Evolutionary conservation across 2,329 filamentous ascomycete species (phyloP), one percentile per base, ranked within the genome.

Genomic region (Blastomyces gilchristii): DNA sequence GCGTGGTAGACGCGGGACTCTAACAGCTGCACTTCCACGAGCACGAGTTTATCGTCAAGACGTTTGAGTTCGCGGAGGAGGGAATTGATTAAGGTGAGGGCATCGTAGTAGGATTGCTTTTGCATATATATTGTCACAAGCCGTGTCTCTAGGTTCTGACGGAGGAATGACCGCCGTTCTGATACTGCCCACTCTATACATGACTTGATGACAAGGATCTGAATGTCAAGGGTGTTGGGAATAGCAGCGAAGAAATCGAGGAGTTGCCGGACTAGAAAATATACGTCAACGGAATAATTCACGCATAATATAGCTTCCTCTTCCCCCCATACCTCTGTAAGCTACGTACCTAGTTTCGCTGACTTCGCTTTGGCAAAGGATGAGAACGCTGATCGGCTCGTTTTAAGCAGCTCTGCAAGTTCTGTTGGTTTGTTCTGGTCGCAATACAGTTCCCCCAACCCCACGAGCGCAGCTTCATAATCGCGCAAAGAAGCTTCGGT

Each of bases 281-380:
- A 61, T 64, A 56, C 64, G 65, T 58, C 67, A 39, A 49, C 62
- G 64, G 31, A 56, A 49, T 14, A 34, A 59, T 39, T 18, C 25
- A 59, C 28, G 11, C 14, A 25, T 9, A 12, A 63, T 39, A 14
- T 43, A 43, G 16, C 22, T 8, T 39, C 45, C 58, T 59, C 58
- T 60, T 31, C 16, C 16, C 16, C 16, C 16, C 16, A 9, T 22
- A 2, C 16, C 31, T 16, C 34, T 61, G 28, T 11, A 63, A 45
- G 3, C 18, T 22, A 67, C 87, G 68, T 86, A 97, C 94, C 91
- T 66, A 99, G 83, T 80, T 99, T 99, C 63, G 94, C 90, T 41
- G 94, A 97, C 85, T 99, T 99, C 66, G 95, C 94, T 82, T 97
- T 97, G 68, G 94, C 94, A 77, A 99, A 97, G 67, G 90, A 94